Base-by-base conservation (phyloP, 768 basidiomycete genomes). In the Phaeotremella skinneri region DNA sequence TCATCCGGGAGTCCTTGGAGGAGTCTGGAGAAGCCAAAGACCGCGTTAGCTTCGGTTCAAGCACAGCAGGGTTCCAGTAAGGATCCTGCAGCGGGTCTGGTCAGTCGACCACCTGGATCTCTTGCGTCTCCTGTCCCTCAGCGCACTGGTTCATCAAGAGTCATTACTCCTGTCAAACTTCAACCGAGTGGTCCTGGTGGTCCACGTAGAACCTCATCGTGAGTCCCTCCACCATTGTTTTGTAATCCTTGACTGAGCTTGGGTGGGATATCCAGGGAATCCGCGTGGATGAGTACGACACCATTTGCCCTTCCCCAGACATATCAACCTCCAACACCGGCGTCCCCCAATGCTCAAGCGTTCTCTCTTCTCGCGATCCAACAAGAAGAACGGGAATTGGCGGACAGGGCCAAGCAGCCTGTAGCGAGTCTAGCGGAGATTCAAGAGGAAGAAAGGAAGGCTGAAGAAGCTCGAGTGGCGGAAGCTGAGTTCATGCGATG, bases 341-440 rank as follows among this genome's bases (percentile, higher is more conserved):
- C 61, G 9, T 63, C 75, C 0, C 66, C 77, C 3, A 63, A 59
- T 20, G 20, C 59, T 2, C 58, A 53, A n/a, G 56, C 68, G 0
- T 79, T 85, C 57, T 91, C 91, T 0, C 85, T 94, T 39, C 80
- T 84, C 0, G 89, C 86, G n/a, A 96, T 96, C 52, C 92, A 94
- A 73, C 81, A 85, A 72, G 79, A 85, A 43, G 88, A 92, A 73
- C 81, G 83, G 41, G 82, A 85, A 60, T 63, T 60, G 11, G 63
- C 65, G 2, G 83, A 85, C 57, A 79, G 78, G 62, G 62, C 56
- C 48, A 70, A 71, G 4, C 83, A 82, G 59, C 83, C 83, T 61
- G 85, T 83, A 61, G 82, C 82, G 30, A 87, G 87, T 26, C 78
- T 94, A 57, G 79, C 81, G 16, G 86, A 94, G 61, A 97, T 96